phyloP scores from a whole-genome alignment of 1,139 yeast genomes.

The Petasospora fabianii region DNA sequence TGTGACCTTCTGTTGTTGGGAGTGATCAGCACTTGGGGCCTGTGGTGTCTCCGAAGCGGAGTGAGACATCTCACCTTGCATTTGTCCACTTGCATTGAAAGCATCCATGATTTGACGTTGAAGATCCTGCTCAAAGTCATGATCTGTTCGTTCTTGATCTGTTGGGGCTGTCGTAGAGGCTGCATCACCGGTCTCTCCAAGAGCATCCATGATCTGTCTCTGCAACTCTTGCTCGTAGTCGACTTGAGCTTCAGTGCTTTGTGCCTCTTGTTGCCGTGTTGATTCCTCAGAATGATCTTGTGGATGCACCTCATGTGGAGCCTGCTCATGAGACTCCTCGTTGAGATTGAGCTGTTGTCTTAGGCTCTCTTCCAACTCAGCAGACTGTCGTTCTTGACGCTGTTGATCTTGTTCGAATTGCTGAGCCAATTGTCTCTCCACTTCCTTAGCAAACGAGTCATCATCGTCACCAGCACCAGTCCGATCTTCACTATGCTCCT shows the following conservation, averaged over 20 bases:
- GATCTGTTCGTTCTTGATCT: too few relatives aligned
- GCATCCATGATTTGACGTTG: constrained; percentile 21
- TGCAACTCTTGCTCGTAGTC: constrained; percentile 24
- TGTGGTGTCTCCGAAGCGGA: neutral
- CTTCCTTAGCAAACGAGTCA: constrained; percentile 10
- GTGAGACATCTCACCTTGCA: neutral
- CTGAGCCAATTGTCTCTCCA: constrained; percentile 20
- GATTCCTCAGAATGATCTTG: constrained; percentile 2
- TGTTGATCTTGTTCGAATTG: constrained; percentile 9
- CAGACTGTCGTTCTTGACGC: constrained; percentile 1
- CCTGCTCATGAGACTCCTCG: too few relatives aligned
- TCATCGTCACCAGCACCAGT: constrained; percentile 2
- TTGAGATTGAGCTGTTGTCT: constrained; percentile 3
- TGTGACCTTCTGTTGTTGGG: neutral
- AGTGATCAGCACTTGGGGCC: neutral
- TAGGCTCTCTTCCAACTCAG: constrained; percentile 3
- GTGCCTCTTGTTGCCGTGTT: too few relatives aligned
- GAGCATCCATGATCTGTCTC: constrained; percentile 12
- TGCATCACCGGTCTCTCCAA: neutral
- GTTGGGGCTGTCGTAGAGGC: too few relatives aligned
- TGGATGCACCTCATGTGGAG: constrained; percentile 1
- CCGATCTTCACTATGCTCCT: neutral
- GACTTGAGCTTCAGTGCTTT: constrained; percentile 1
- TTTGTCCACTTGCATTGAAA: constrained; percentile 11
- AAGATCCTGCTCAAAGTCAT: constrained; percentile 17